Evolutionary conservation across 441 rosid species (phyloP).

Genomic region (Kokia cookei): DNA sequence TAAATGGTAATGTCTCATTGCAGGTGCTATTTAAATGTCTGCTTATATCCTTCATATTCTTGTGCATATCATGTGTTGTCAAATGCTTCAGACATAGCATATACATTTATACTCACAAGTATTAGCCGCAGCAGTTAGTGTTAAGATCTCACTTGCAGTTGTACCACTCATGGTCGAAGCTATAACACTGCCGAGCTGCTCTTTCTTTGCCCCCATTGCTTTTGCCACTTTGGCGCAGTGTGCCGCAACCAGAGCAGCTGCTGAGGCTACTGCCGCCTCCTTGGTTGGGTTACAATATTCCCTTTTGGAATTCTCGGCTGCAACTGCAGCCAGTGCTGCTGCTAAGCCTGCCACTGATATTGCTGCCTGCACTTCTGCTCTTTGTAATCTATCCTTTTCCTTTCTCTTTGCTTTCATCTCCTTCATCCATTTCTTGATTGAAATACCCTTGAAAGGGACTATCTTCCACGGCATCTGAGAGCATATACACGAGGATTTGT

Average conservation of each 20-base stretch:
- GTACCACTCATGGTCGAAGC: slow-evolving; percentile 75
- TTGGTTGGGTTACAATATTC: slow-evolving; percentile 21
- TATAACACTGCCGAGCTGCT: slow-evolving; percentile 53
- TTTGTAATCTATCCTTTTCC: slow-evolving; percentile 70
- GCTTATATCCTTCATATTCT: too few species aligned
- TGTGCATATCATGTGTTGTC: too few species aligned
- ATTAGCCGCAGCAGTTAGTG: slow-evolving; percentile 88
- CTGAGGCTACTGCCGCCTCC: slow-evolving; percentile 79
- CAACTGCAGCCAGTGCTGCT: slow-evolving; percentile 78
- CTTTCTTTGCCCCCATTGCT: slow-evolving; percentile 81
- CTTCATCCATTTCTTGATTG: slow-evolving; percentile 85
- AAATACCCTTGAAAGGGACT: slow-evolving; percentile 28
- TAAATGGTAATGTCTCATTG: too few species aligned
- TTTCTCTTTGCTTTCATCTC: slow-evolving; percentile 69
- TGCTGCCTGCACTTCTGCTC: slow-evolving; percentile 85
- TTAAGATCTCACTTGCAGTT: slow-evolving; percentile 57
- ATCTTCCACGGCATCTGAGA: slow-evolving; percentile 55
- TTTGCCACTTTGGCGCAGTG: slow-evolving; percentile 83
- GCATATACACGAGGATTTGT: slow-evolving; percentile 10
- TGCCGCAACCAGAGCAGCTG: slow-evolving; percentile 82
- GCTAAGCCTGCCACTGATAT: slow-evolving; percentile 84
- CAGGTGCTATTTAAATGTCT: too few species aligned
- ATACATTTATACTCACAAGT: slow-evolving; percentile 34
- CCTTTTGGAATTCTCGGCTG: slow-evolving; percentile 47
- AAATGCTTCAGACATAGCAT: not conserved